Evolutionary conservation across 1,284 basidiomycete genomes (phyloP).

Genomic region (Cryptococcus wingfieldii): DNA sequence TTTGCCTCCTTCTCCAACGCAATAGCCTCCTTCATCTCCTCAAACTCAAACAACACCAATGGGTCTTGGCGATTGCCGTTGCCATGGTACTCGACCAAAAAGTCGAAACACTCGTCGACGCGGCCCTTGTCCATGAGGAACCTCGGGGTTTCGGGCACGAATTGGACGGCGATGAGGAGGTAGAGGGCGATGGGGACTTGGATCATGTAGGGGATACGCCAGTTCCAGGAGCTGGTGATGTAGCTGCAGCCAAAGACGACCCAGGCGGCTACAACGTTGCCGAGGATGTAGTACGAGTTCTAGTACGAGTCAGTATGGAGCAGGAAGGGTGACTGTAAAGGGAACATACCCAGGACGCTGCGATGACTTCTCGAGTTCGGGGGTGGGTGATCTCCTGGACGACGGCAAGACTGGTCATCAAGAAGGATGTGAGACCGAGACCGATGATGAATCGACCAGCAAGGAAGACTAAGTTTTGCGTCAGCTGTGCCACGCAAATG

Average conservation of each 20-base stretch:
- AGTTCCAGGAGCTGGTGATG: constrained; percentile 34
- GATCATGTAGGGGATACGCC: constrained; percentile 48
- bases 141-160: constrained; percentile 49
- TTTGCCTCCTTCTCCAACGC: constrained; percentile 57
- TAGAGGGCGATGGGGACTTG: constrained; percentile 45
- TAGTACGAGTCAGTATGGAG: neutral
- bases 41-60: constrained; percentile 70
- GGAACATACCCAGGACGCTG: constrained; percentile 40
- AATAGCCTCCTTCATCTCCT: constrained; percentile 73
- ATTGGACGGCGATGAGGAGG: constrained; percentile 48
- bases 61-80: constrained; percentile 60
- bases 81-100: constrained; percentile 75
- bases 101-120: constrained; percentile 66
- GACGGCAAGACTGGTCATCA: constrained; percentile 48
- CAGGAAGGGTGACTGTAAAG: neutral
- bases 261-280: constrained; percentile 37
- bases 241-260: constrained; percentile 37
- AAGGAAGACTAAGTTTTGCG: constrained; percentile 34
- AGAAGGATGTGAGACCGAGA: constrained; percentile 48
- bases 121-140: constrained; percentile 42
- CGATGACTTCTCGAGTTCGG: constrained; percentile 33
- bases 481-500: neutral
- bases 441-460: constrained; percentile 46
- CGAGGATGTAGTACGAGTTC: constrained; percentile 47
- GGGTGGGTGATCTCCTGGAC: constrained; percentile 51